A percentile compares a stretch with the other conserved stretches of the same genome.
Conservation (phyloP, 768 basidiomycete genomes). For the Suillus cothurnatus region DNA sequence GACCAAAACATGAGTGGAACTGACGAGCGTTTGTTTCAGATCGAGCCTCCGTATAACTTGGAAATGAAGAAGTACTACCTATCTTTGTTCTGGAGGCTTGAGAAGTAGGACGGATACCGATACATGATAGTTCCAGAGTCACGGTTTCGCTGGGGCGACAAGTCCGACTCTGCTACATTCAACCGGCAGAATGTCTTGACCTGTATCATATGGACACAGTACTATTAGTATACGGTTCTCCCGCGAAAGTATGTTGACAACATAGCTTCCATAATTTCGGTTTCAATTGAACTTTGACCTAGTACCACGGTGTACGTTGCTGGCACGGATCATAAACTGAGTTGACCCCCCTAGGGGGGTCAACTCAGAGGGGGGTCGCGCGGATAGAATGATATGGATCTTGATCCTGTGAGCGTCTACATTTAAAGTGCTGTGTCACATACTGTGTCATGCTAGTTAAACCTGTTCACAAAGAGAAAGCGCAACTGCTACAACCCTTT, state of each 20-base stretch:
- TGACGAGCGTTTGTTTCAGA: neutral
- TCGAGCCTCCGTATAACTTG: neutral
- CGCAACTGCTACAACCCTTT: neutral
- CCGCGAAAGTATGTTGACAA: neutral
- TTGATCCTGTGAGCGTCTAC: neutral
- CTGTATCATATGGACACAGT: neutral
- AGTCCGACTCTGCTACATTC: neutral
- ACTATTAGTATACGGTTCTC: neutral
- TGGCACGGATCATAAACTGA: neutral
- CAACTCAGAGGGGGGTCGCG: neutral
- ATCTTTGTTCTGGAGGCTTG: neutral
- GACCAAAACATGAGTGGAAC: neutral
- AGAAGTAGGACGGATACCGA: neutral
- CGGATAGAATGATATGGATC: neutral
- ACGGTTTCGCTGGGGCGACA: neutral
- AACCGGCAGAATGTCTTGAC: neutral
- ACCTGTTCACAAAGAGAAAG: neutral
- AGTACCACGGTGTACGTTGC: neutral
- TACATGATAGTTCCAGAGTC: neutral
- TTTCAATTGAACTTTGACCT: neutral
- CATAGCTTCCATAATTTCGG: neutral
- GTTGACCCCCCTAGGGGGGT: neutral
- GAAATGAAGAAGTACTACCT: neutral
- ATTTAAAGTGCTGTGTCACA: neutral
- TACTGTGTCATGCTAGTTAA: constrained; percentile 3